Percentiles rank a stretch among this genome's conserved stretches.
Evolutionary conservation across 306 rosid genomes (phyloP).

Genomic region (Heteromeles arbutifolia): DNA sequence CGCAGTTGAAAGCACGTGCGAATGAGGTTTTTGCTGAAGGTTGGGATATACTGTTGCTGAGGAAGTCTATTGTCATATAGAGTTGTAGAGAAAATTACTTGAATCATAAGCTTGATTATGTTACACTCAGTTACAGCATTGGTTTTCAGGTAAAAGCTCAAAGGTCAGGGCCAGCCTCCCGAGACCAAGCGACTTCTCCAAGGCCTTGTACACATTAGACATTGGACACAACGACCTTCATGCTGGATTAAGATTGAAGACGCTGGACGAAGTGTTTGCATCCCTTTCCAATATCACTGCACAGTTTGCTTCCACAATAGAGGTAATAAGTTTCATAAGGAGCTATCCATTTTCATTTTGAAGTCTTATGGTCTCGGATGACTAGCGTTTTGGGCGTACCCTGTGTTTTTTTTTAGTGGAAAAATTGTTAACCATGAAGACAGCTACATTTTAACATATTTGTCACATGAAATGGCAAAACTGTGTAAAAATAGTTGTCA

Average conservation of each 20-base stretch:
- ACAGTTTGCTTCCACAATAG: constrained; percentile 9
- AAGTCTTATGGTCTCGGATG: not conserved
- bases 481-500: not conserved
- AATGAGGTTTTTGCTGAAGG: constrained; percentile 3
- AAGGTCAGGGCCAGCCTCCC: not conserved
- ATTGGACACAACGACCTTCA: constrained; percentile 18
- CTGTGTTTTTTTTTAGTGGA: not conserved
- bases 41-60: not conserved
- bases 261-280: constrained; percentile 6
- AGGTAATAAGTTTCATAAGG: not conserved
- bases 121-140: not conserved
- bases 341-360: not conserved
- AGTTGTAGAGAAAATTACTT: not conserved
- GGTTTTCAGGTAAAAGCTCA: constrained; percentile 8
- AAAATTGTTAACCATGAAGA: not conserved
- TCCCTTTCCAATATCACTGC: constrained; percentile 10
- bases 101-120: not conserved
- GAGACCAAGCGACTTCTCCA: constrained; percentile 10
- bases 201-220: constrained; percentile 21
- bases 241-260: not conserved
- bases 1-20: constrained; percentile 13
- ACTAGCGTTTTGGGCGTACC: not conserved
- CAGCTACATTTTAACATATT: not conserved
- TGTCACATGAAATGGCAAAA: not conserved
- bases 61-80: not conserved